These are phyloP conservation scores for Aspergillus funiculosus DNA, from an alignment of 495 filamentous ascomycete genomes.

Conservation along the genomic window DNA sequence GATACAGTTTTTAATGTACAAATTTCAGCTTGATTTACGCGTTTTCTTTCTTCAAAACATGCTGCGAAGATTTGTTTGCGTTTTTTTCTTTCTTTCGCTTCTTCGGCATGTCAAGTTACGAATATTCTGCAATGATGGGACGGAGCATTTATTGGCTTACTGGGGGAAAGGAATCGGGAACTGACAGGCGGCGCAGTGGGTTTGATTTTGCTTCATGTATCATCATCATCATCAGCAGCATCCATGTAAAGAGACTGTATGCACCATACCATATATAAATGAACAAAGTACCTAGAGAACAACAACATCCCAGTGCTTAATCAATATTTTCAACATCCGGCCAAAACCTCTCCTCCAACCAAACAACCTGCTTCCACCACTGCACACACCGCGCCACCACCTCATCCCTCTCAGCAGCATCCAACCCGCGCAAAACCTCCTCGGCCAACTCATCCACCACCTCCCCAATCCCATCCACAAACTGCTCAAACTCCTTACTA, in stretches of 20 bases:
- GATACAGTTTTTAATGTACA: background rate
- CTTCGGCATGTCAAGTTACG: slow-evolving; percentile 1
- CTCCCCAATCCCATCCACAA: slow-evolving; percentile 44
- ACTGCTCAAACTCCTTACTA: slow-evolving; percentile 50
- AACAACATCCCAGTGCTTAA: too few relatives aligned
- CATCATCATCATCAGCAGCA: too few relatives aligned
- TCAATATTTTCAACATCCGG: slow-evolving; percentile 24
- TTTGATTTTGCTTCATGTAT: background rate
- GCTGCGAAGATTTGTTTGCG: background rate
- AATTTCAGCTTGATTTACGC: background rate
- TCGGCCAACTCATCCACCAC: slow-evolving; percentile 42
- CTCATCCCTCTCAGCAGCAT: slow-evolving; percentile 31
- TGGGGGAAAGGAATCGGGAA: too few relatives aligned
- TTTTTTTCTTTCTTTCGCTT: background rate
- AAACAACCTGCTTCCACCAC: slow-evolving; percentile 50
- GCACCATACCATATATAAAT: too few relatives aligned
- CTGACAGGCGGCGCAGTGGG: background rate
- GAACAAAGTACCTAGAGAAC: too few relatives aligned
- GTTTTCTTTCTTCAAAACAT: background rate
- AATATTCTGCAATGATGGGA: slow-evolving; percentile 8
- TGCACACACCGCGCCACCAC: slow-evolving; percentile 32
- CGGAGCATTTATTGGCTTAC: slow-evolving; percentile 4
- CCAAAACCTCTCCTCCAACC: slow-evolving; percentile 51
- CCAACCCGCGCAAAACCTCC: slow-evolving; percentile 37
- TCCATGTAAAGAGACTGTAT: too few relatives aligned